phyloP scores from a whole-genome alignment of 441 rosid genomes.

The Croton setiger region DNA sequence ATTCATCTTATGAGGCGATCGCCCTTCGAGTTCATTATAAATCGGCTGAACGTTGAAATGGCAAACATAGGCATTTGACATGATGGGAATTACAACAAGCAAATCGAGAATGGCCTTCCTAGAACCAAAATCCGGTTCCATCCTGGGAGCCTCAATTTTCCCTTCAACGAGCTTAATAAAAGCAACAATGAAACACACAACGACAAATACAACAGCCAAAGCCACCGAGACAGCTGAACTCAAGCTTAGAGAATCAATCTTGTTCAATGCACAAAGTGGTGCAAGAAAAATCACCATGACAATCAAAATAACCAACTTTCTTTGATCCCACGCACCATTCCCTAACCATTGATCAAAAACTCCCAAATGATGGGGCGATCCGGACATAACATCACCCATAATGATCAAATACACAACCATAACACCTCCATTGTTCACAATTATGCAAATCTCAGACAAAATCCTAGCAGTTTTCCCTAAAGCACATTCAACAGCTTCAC shows the following conservation, averaged over 20 bases:
- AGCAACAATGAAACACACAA: conserved; percentile 68
- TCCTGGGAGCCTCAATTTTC: conserved; percentile 60
- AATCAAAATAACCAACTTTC: conserved; percentile 60
- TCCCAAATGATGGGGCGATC: conserved; percentile 77
- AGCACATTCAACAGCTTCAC: conserved; percentile 79
- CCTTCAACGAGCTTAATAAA: conserved; percentile 76
- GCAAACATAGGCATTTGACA: conserved; percentile 85
- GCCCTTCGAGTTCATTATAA: conserved; percentile 77
- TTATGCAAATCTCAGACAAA: conserved; percentile 82
- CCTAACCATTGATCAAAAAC: conserved; percentile 98
- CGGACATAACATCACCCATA: conserved; percentile 94
- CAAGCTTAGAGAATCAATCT: conserved; percentile 77
- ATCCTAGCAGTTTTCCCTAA: conserved; percentile 78
- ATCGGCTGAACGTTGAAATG: conserved; percentile 94
- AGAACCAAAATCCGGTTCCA: conserved; percentile 74
- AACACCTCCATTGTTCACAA: conserved; percentile 87
- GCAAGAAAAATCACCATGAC: conserved; percentile 67
- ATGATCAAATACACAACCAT: conserved; percentile 89
- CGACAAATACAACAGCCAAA: conserved; percentile 81
- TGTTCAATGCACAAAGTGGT: conserved; percentile 78
- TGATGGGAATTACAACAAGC: conserved; percentile 85
- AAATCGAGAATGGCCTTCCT: conserved; percentile 63
- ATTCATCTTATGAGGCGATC: conserved; percentile 79
- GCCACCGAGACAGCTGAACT: conserved; percentile 95
- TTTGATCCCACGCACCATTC: conserved; percentile 88